Evolutionary conservation across 495 filamentous ascomycete genomes (phyloP).

Genomic region (Neurospora sp.): DNA sequence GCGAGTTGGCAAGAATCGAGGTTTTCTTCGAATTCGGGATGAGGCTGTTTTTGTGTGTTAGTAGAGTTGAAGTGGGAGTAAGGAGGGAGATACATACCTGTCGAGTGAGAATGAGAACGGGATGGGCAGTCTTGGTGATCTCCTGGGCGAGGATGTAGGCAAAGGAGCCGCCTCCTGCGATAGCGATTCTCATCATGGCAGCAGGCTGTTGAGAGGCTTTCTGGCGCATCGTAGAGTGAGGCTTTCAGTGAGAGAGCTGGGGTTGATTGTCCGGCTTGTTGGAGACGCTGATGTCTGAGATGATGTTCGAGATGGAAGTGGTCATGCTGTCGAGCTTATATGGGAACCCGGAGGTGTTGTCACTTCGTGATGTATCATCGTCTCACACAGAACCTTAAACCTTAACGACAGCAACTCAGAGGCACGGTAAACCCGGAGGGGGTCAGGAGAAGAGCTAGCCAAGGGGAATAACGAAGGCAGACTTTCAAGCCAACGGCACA

Average conservation of each 20-base stretch:
- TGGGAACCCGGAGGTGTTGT: background rate
- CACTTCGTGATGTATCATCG: background rate
- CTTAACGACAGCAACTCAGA: background rate
- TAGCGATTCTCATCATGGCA: slow-evolving; percentile 58
- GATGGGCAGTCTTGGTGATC: slow-evolving; percentile 49
- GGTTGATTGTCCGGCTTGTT: slow-evolving; percentile 3
- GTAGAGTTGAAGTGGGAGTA: background rate
- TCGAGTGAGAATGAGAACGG: slow-evolving; percentile 58
- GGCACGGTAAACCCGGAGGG: background rate
- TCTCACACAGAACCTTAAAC: background rate
- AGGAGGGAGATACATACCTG: slow-evolving; percentile 30
- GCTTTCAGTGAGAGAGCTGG: slow-evolving; percentile 2
- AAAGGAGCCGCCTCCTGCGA: slow-evolving; percentile 61
- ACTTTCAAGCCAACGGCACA: background rate
- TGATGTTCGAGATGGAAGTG: background rate
- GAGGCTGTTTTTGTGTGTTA: slow-evolving; percentile 11
- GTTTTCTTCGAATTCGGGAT: slow-evolving; percentile 29
- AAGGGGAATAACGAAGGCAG: background rate
- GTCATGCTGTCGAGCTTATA: background rate
- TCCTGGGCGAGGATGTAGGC: slow-evolving; percentile 52
- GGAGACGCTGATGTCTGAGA: background rate
- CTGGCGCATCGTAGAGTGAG: slow-evolving; percentile 25
- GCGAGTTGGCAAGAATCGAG: slow-evolving; percentile 47
- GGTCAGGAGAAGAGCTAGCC: background rate
- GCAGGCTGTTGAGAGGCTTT: slow-evolving; percentile 15